Conservation (phyloP, 495 filamentous ascomycete genomes). For the Penicillium malachiteum region DNA sequence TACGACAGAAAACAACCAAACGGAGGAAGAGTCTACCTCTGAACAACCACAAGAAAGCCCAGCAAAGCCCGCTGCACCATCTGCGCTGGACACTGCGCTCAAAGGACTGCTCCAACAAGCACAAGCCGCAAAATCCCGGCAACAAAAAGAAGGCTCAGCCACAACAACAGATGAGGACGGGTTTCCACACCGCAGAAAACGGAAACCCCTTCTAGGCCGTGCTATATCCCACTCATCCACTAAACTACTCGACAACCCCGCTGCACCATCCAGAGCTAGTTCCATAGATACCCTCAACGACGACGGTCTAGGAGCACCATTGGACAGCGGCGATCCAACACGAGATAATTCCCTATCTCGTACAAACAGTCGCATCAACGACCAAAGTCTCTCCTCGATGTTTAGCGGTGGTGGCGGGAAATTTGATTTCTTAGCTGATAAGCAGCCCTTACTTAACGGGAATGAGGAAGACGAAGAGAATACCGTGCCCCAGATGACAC, state of each 20-base stretch:
- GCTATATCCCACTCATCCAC: slow-evolving; percentile 43
- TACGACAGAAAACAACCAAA: slow-evolving; percentile 8
- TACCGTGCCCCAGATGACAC: slow-evolving; percentile 47
- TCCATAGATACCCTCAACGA: slow-evolving; percentile 57
- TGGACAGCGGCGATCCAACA: slow-evolving; percentile 36
- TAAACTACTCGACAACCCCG: slow-evolving; percentile 14
- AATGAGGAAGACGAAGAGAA: slow-evolving; percentile 37
- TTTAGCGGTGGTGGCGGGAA: slow-evolving; percentile 26
- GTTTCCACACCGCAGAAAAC: slow-evolving; percentile 21
- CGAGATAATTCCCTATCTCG: slow-evolving; percentile 31
- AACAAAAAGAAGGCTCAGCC: slow-evolving; percentile 13
- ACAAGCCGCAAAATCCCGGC: slow-evolving; percentile 37
- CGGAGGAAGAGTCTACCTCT: slow-evolving; percentile 3
- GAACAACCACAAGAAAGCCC: slow-evolving; percentile 19
- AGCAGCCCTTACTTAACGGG: slow-evolving; percentile 17
- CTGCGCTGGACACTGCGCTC: slow-evolving; percentile 38
- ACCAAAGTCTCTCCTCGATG: slow-evolving; percentile 34
- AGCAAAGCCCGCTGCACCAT: slow-evolving; percentile 18
- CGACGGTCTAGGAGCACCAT: slow-evolving; percentile 48
- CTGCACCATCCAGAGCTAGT: slow-evolving; percentile 45
- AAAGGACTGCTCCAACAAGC: slow-evolving; percentile 44
- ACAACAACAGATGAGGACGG: slow-evolving; percentile 17
- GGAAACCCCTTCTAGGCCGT: slow-evolving; percentile 50
- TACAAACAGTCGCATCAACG: slow-evolving; percentile 21
- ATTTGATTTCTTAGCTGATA: slow-evolving; percentile 32